Base-by-base conservation (phyloP, 371 early-diverging fungal genomes). In the Chytridium lagenaria region DNA sequence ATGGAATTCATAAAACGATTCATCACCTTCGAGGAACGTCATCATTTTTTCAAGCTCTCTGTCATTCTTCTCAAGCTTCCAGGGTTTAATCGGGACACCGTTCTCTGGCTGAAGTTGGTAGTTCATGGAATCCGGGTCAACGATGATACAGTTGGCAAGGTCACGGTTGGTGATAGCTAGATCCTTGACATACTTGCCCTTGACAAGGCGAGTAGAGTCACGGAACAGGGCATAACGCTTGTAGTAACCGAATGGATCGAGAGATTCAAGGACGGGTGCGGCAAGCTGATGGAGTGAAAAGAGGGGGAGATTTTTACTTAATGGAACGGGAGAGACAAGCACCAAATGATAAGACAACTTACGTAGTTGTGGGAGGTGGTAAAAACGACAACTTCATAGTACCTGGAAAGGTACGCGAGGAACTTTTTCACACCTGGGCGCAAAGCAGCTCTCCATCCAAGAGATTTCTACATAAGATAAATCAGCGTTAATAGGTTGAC, bases 351-450 rank as follows among this genome's bases (percentile, higher is more conserved):
- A 15, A n/a, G n/a, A n/a, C 12, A 33, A 77, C 73, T 69, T 72
- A 81, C 86, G 73, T 89, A 86, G 87, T 83, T 77, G 3, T 90
- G 89, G 72, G 94, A 92, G 55, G 90, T 92, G 49, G 98, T 94
- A 76, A 94, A 98, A 39, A 99, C 88, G 37, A 99, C 98, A 69
- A 98, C 89, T 84, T 99, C 99, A 80, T 88, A 98, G 83, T 93
- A 91, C 77, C 92, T 91, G 63, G 91, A 87, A 80, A 98, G 81
- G 82, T 95, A 93, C 49, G 92, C 88, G 34, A 99, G 77, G 82
- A 99, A 96, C 76, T 95, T 92, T 69, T 99, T 97, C 50, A 94
- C 92, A 59, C 95, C 96, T 22, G 99, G 98, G 55, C 99, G 89
- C 79, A 95, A 94, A 34, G 95, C 95, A 66, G 92, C 91, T 65